Base-by-base conservation (phyloP, 2,329 filamentous ascomycete genomes). In the Ophiostoma fasciatum region DNA sequence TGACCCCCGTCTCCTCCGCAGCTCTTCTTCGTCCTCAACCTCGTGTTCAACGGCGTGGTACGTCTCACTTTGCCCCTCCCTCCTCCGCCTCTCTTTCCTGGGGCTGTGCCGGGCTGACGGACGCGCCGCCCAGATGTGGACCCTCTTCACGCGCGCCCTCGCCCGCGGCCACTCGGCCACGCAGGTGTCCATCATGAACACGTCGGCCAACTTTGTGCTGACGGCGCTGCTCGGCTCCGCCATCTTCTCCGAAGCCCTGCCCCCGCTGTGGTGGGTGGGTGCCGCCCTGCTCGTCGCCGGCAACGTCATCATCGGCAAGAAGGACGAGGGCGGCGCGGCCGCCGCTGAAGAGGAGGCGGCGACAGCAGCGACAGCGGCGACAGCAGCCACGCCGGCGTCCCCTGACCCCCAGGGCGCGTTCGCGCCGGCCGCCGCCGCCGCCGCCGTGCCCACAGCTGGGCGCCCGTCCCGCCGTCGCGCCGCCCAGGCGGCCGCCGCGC, bases 181-280 rank as follows among this genome's bases (percentile, higher is more conserved):
- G 0, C 79, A 83, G 50, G 82, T 87, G 33, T 78, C 74, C 46
- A 78, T 88, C 52, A 74, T 88, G 54, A 88, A 88, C 55, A 87
- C 82, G 3, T 82, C 78, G 12, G 68, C 78, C 38, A 88, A 88
- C 58, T 88, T 88, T 54, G 68, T 88, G 57, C 57, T 84, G 42
- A 87, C 82, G 0, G 82, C 82, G 7, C 45, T 87, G 7, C 61
- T 87, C 15, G 80, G 82, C 19, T 62, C 71, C 33, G 54, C 71
- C 39, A 73, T 88, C 45, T 88, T 88, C 54, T 65, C 70, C 17
- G 82, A 88, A 58, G 57, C 63, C 2, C 58, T 88, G 20, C 79
- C 81, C 1, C 73, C 71, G 9, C 58, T 84, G 28, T 88, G 82
- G 82, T 87, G 79, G 74, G 57, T 74, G 5, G 82, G 82, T 11